Percentiles rank a stretch among this genome's conserved stretches.
phyloP scores from a whole-genome alignment of 2,329 filamentous ascomycete genomes.

The Diaporthe australafricana region DNA sequence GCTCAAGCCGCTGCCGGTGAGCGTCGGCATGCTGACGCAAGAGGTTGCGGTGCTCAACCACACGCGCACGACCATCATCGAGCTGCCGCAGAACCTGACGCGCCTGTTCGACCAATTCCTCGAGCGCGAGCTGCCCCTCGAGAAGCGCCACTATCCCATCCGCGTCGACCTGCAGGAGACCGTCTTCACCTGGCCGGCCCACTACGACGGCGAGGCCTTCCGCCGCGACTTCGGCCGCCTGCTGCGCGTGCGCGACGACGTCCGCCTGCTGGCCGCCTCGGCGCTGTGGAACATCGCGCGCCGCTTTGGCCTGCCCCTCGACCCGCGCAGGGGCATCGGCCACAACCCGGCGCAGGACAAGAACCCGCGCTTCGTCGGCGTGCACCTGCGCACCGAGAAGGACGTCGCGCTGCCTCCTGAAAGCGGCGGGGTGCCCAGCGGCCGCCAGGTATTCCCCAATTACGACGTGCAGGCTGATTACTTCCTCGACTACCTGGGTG shows the following conservation, averaged over 20 bases:
- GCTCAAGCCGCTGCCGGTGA: conserved; percentile 42
- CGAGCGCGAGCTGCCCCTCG: conserved; percentile 43
- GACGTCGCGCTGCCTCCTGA: conserved; percentile 41
- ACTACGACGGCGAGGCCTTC: conserved; percentile 44
- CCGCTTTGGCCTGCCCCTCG: conserved; percentile 42
- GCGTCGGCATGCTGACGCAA: conserved; percentile 40
- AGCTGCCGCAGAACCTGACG: conserved; percentile 39
- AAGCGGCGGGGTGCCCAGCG: background rate
- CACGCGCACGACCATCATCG: conserved; percentile 42
- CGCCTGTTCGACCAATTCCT: conserved; percentile 43
- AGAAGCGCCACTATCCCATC: conserved; percentile 46
- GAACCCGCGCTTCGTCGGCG: conserved; percentile 45
- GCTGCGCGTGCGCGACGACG: conserved; percentile 50
- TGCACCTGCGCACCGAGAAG: conserved; percentile 51
- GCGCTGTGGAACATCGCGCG: conserved; percentile 49
- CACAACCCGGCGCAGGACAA: conserved; percentile 31
- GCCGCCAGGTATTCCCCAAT: conserved; percentile 41
- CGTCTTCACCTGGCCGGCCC: conserved; percentile 47
- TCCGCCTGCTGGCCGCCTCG: conserved; percentile 48
- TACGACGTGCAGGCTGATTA: conserved; percentile 49
- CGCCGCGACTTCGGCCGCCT: conserved; percentile 52
- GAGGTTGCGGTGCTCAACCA: conserved; percentile 37
- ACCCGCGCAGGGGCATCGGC: conserved; percentile 43
- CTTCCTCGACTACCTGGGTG: conserved; percentile 45
- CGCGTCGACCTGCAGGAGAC: conserved; percentile 47